Base-by-base conservation (phyloP, 83 land plant species). In the Diphasiastrum complanatum region DNA sequence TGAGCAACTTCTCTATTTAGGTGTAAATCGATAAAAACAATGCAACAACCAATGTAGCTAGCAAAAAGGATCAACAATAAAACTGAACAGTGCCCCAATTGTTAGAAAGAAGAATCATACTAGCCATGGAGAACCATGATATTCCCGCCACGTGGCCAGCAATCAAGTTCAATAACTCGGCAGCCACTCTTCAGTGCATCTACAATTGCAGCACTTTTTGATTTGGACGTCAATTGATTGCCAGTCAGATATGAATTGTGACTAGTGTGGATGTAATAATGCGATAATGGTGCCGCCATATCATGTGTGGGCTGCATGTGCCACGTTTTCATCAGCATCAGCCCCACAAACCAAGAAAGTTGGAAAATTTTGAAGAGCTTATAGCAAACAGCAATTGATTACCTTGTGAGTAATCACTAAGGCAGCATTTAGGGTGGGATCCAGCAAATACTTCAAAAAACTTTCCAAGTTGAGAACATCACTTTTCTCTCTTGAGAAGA, bases 121-220 rank as follows among this genome's bases (percentile, higher is more conserved):
- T 63, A 45, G 66, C 78, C 78, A 63, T 75, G 78, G 32, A 68
- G 61, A 34, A 75, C 78, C 78, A 62, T 69, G 36, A 75, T 68
- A 25, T 36, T 46, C 16, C 66, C 73, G 24, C 31, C 55, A 3
- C 53, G 53, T n/a, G 56, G 74, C 78, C 78, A 75, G 46, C 78
- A 75, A 28, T 75, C 78, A 5, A 75, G 63, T 45, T 75, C 78
- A 20, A 75, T 68, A 24, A 75, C 78, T 26, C 78, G 75, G 22
- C 74, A 75, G 11, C 78, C 78, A 19, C 24, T 43, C 18, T 26
- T 32, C 24, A 75, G 47, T 5, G 78, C 78, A 4, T 54, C 60
- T 0, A 46, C 47, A 47, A 75, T 68, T 2, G 74, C 68, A 27
- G 50, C 14, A 11, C 48, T 33, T 22, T 74, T 56, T 6, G 74